phyloP scores from a whole-genome alignment of 1,284 basidiomycete genomes.

The Chalciporus sp. region DNA sequence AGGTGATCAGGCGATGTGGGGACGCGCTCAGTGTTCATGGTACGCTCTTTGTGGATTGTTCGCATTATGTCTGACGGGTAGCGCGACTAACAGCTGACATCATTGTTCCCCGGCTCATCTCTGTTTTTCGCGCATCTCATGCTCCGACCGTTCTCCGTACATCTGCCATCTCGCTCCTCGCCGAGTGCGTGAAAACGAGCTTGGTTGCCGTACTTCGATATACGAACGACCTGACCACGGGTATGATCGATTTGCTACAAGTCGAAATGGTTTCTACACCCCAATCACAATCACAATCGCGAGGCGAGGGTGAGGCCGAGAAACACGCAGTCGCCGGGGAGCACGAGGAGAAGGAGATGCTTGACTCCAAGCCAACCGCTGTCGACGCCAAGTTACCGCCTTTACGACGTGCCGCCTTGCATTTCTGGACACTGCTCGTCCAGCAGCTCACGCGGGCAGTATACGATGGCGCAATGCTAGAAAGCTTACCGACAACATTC shows the following conservation, averaged over 20 bases:
- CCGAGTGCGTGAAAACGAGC: conserved; percentile 69
- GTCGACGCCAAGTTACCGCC: conserved; percentile 71
- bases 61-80: not conserved
- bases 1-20: conserved; percentile 78
- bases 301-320: conserved; percentile 14
- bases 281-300: conserved; percentile 12
- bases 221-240: conserved; percentile 58
- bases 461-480: conserved; percentile 39
- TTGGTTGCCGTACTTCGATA: conserved; percentile 67
- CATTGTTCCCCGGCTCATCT: conserved; percentile 72
- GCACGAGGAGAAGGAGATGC: conserved; percentile 14
- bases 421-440: conserved; percentile 73
- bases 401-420: conserved; percentile 78
- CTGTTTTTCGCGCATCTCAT: conserved; percentile 55
- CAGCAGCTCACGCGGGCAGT: conserved; percentile 51
- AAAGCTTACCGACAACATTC: conserved; percentile 40
- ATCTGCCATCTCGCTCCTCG: conserved; percentile 83
- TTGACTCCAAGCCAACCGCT: conserved; percentile 56
- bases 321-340: conserved; percentile 17
- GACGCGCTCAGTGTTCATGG: conserved; percentile 71
- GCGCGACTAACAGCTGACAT: conserved; percentile 52
- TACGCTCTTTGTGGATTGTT: conserved; percentile 39
- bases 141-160: conserved; percentile 76
- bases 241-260: conserved; percentile 80
- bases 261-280: conserved; percentile 58